phyloP scores from a whole-genome alignment of 495 filamentous ascomycete species.

The Xylaria grammica region DNA sequence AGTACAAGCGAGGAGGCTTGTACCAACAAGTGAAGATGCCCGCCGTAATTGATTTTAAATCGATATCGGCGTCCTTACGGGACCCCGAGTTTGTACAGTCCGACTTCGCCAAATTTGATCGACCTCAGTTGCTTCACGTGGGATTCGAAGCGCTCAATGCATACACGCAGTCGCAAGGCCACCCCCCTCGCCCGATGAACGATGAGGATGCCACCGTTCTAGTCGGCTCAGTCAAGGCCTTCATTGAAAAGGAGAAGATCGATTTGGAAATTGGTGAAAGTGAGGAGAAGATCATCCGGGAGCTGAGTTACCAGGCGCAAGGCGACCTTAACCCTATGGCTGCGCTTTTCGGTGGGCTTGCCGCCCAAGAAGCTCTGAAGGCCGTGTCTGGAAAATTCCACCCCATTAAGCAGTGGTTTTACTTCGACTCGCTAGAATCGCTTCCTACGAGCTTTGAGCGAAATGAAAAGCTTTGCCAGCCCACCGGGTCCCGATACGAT shows the following conservation, averaged over 20 bases:
- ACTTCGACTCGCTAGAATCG: constrained; percentile 97
- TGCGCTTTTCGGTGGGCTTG: constrained; percentile 93
- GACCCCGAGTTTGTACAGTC: constrained; percentile 89
- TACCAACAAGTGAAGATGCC: constrained; percentile 98
- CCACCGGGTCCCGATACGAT: constrained; percentile 83
- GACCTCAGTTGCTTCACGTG: constrained; percentile 87
- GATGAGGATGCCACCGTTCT: constrained; percentile 83
- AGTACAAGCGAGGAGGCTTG: constrained; percentile 85
- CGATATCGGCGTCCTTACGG: constrained; percentile 73
- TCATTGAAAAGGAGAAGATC: constrained; percentile 72
- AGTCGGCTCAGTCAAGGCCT: constrained; percentile 68
- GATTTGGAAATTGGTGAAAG: constrained; percentile 87
- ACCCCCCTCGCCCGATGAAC: constrained; percentile 81
- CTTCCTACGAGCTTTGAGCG: constrained; percentile 74
- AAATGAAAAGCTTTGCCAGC: constrained; percentile 86
- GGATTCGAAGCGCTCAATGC: constrained; percentile 91
- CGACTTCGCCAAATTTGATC: constrained; percentile 96
- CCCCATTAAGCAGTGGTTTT: constrained; percentile 90
- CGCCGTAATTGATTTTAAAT: constrained; percentile 88
- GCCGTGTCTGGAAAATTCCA: constrained; percentile 97
- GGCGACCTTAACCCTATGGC: constrained; percentile 92
- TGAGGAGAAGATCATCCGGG: constrained; percentile 89
- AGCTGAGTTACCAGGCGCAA: constrained; percentile 93
- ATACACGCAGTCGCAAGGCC: constrained; percentile 73
- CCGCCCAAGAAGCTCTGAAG: constrained; percentile 96